phyloP scores from a whole-genome alignment of 2,329 filamentous ascomycete species.

The Alternaria tenuissima region DNA sequence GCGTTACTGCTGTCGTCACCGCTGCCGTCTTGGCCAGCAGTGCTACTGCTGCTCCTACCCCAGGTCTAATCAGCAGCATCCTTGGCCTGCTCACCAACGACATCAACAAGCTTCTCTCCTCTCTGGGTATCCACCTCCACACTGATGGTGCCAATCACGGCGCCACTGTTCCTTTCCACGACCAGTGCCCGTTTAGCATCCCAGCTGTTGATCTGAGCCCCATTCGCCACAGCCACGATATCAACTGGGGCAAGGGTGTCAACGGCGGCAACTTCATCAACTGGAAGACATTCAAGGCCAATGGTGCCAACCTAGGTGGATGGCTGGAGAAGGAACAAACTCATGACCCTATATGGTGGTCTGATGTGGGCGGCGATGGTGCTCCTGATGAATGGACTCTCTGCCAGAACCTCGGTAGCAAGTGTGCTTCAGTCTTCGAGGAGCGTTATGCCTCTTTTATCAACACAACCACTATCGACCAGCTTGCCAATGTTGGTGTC shows the following conservation, averaged over 20 bases:
- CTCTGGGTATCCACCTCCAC: not conserved
- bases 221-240: not conserved
- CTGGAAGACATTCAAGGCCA: slow-evolving; percentile 29
- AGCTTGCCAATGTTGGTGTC: slow-evolving; percentile 42
- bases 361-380: slow-evolving; percentile 3
- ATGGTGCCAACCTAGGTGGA: slow-evolving; percentile 41
- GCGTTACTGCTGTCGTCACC: not conserved
- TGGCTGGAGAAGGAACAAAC: slow-evolving; percentile 45
- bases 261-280: slow-evolving; percentile 12
- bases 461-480: slow-evolving; percentile 43
- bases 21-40: not conserved
- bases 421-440: slow-evolving; percentile 42
- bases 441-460: slow-evolving; percentile 42
- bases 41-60: not conserved
- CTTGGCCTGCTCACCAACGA: not conserved
- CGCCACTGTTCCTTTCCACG: not conserved
- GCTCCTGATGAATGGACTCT: slow-evolving; percentile 48
- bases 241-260: not conserved
- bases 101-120: not conserved
- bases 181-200: not conserved
- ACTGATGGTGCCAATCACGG: not conserved
- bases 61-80: not conserved
- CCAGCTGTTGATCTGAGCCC: not conserved
- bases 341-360: slow-evolving; percentile 28
- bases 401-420: slow-evolving; percentile 40